Evolutionary conservation across 306 rosid species (phyloP).

Genomic region (Begonia loranthoides): DNA sequence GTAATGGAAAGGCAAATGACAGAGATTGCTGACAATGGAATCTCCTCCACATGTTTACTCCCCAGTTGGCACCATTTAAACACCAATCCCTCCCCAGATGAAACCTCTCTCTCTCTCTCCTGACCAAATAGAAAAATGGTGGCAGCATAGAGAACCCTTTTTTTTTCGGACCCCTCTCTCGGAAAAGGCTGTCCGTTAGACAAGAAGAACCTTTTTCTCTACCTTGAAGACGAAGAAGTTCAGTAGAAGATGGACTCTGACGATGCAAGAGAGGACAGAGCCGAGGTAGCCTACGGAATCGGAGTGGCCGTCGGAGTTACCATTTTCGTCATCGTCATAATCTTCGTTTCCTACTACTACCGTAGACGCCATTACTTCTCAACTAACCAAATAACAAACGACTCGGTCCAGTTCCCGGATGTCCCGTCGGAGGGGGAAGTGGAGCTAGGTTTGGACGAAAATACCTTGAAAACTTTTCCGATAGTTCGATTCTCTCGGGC

Average conservation of each 20-base stretch:
- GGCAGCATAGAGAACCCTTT: too few species aligned
- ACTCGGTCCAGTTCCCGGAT: neutral
- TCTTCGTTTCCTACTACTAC: slow-evolving; percentile 13
- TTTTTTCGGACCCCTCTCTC: neutral
- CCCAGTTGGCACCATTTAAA: neutral
- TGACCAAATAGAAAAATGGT: too few species aligned
- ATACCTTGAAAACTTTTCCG: slow-evolving; percentile 2
- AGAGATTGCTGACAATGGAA: neutral
- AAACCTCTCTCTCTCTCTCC: neutral
- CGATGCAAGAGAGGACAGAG: neutral
- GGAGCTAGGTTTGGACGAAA: slow-evolving; percentile 6
- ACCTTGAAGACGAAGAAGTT: too few species aligned
- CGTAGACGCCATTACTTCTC: neutral
- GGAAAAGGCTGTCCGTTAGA: too few species aligned
- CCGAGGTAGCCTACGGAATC: slow-evolving; percentile 8
- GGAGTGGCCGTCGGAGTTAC: slow-evolving; percentile 8
- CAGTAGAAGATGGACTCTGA: neutral
- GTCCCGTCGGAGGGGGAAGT: neutral
- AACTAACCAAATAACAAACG: neutral
- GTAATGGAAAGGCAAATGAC: neutral
- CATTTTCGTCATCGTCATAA: neutral
- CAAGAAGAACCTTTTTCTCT: too few species aligned
- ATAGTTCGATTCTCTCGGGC: slow-evolving; percentile 4
- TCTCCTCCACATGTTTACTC: neutral
- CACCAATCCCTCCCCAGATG: neutral